Evolutionary conservation across 2,329 filamentous ascomycete genomes (phyloP).

Genomic region (Triangularia setosa): DNA sequence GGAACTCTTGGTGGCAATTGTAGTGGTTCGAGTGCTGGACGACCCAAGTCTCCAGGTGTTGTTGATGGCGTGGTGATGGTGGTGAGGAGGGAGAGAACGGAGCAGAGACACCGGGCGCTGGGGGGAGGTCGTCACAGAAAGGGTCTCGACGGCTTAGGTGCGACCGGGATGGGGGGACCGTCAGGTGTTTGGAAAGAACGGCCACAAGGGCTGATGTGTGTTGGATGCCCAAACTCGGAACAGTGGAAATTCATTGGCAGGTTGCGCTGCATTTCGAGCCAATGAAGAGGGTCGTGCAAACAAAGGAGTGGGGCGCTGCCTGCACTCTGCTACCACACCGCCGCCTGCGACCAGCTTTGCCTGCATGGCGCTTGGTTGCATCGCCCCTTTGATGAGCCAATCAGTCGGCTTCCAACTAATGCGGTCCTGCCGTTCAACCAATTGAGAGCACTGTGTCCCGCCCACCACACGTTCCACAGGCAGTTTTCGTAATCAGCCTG

Average conservation of each 20-base stretch:
- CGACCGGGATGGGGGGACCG: slow-evolving; percentile 15
- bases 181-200: slow-evolving; percentile 16
- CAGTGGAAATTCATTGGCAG: slow-evolving; percentile 4
- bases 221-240: slow-evolving; percentile 13
- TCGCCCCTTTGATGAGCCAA: slow-evolving; percentile 6
- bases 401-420: slow-evolving; percentile 7
- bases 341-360: slow-evolving; percentile 3
- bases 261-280: background rate
- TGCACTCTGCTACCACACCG: slow-evolving; percentile 2
- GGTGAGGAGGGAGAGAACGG: slow-evolving; percentile 11
- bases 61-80: slow-evolving; percentile 11
- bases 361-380: slow-evolving; percentile 6
- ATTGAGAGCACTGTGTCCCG: slow-evolving; percentile 2
- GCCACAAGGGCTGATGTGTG: slow-evolving; percentile 3
- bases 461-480: slow-evolving; percentile 9
- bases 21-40: slow-evolving; percentile 8
- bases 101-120: background rate
- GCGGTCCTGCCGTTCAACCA: slow-evolving; percentile 1
- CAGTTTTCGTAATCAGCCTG: slow-evolving; percentile 5
- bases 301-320: background rate
- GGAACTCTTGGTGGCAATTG: slow-evolving; percentile 3
- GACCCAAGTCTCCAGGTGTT: background rate
- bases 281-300: background rate
- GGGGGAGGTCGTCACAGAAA: slow-evolving; percentile 10
- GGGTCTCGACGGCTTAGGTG: slow-evolving; percentile 9